Evolutionary conservation across 345 rosid species (phyloP).

Genomic region (Aegle marmelos): DNA sequence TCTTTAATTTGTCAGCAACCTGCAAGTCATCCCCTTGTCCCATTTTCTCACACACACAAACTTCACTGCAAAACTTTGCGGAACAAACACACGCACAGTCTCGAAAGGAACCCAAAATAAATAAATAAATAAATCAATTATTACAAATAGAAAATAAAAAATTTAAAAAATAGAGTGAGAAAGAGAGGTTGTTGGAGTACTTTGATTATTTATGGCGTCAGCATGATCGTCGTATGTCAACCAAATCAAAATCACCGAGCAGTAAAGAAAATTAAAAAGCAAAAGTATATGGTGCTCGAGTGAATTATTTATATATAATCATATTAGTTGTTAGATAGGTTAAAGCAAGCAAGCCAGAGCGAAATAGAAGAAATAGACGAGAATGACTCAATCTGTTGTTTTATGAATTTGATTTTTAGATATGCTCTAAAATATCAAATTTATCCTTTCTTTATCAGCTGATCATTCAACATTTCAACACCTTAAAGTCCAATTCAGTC

Average conservation of each 20-base stretch:
- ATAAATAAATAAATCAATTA: too few species aligned
- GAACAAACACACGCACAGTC: not conserved
- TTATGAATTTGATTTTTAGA: not conserved
- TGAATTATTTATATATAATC: too few species aligned
- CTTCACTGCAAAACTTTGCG: too few species aligned
- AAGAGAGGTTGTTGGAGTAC: not conserved
- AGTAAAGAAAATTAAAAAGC: not conserved
- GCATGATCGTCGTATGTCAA: constrained; percentile 7
- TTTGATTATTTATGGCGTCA: not conserved
- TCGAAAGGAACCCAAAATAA: not conserved
- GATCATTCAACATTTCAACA: not conserved
- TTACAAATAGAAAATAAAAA: not conserved
- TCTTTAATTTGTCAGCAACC: not conserved
- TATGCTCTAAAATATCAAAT: not conserved
- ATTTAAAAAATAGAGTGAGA: not conserved
- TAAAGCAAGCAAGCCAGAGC: not conserved
- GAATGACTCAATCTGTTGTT: not conserved
- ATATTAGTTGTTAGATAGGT: too few species aligned
- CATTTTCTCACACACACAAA: not conserved
- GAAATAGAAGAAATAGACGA: not conserved
- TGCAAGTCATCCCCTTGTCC: not conserved
- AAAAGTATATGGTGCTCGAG: not conserved
- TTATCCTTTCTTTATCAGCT: not conserved
- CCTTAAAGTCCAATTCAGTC: not conserved
- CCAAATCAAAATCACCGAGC: not conserved